Base-by-base conservation (phyloP, 129 eudicot species). In the Pulicaria dysenterica region DNA sequence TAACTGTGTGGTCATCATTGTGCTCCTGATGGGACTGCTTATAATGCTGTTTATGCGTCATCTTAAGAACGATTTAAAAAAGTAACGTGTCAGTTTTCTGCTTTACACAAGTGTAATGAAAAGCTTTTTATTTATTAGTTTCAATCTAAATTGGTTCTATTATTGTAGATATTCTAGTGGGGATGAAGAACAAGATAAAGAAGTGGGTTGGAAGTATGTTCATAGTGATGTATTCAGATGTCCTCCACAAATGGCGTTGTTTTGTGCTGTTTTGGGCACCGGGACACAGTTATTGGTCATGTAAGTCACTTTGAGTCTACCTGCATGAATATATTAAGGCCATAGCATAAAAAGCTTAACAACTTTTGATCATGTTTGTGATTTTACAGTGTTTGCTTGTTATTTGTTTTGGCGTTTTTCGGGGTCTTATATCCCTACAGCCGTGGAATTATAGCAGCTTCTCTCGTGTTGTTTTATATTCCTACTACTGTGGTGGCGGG, bases 121-220 rank as follows among this genome's bases (percentile, higher is more conserved):
- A 40, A 13, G 15, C 47, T 7, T 39, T 74, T 72, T 76, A 49
- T 63, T 10, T 13, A 8, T 43, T 59, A 37, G 40, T 48, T 38
- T 48, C 57, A 13, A 4, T 51, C 16, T 4, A 2, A 1, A 3
- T 38, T 38, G 11, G 40, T 53, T 44, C 63, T 66, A 58, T 36
- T n/a, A 19, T 72, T 63, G 67, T 83, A 92, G 98, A 72, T 81
- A 64, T 78, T 73, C 90, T 53, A 72, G 77, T 67, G 96, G 95
- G 61, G 95, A 89, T 70, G 98, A 89, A 74, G 98, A 90, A 83
- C 94, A 93, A 74, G 94, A 89, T 55, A 89, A 89, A 73, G 98
- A 93, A 73, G 87, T 84, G 69, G 95, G 96, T 43, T 87, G 96
- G 98, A 86, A 88, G 73, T 79, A 87, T 63, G 85, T 89, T 72